A percentile compares a stretch with the other conserved stretches of the same genome.
These are phyloP conservation scores for Stemphylium beticola DNA, from an alignment of 2,329 filamentous ascomycete genomes.

Conservation along the genomic window DNA sequence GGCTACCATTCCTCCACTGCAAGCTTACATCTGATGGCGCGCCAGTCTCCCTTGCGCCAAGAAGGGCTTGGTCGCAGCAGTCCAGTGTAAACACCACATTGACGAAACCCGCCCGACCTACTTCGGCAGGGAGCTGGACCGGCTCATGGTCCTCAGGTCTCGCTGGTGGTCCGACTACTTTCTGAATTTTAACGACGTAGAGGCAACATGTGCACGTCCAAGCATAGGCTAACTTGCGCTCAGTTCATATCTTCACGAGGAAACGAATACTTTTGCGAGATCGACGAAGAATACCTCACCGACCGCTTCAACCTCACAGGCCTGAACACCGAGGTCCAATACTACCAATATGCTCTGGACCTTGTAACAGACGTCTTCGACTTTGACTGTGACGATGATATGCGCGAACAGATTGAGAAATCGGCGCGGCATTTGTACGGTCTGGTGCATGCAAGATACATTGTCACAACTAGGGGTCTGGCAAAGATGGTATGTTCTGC, in stretches of 20 bases:
- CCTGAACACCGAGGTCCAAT: slow-evolving; percentile 95
- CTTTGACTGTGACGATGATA: slow-evolving; percentile 97
- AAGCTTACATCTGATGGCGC: slow-evolving; percentile 4
- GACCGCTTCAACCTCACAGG: slow-evolving; percentile 98
- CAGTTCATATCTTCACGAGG: slow-evolving; percentile 97
- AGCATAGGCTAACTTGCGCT: slow-evolving; percentile 13
- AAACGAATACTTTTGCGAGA: slow-evolving; percentile 99
- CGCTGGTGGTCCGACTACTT: slow-evolving; percentile 11
- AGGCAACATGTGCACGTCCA: neutral
- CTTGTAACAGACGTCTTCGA: slow-evolving; percentile 98
- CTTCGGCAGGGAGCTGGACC: slow-evolving; percentile 5
- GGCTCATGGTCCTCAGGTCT: slow-evolving; percentile 6
- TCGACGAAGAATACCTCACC: slow-evolving; percentile 97
- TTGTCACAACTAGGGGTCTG: slow-evolving; percentile 91
- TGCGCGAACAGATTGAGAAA: slow-evolving; percentile 97
- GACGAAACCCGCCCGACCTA: slow-evolving; percentile 1
- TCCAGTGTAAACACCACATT: slow-evolving; percentile 6
- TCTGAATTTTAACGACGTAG: slow-evolving; percentile 3
- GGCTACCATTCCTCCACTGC: neutral
- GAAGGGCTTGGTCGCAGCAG: slow-evolving; percentile 11
- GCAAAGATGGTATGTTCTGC: slow-evolving; percentile 81
- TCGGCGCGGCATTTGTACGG: slow-evolving; percentile 95
- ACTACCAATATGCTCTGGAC: slow-evolving; percentile 98
- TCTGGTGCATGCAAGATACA: slow-evolving; percentile 93
- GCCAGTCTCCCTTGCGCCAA: slow-evolving; percentile 9